Evolutionary conservation across 306 rosid species (phyloP).

Genomic region (Vigna nakashimae): DNA sequence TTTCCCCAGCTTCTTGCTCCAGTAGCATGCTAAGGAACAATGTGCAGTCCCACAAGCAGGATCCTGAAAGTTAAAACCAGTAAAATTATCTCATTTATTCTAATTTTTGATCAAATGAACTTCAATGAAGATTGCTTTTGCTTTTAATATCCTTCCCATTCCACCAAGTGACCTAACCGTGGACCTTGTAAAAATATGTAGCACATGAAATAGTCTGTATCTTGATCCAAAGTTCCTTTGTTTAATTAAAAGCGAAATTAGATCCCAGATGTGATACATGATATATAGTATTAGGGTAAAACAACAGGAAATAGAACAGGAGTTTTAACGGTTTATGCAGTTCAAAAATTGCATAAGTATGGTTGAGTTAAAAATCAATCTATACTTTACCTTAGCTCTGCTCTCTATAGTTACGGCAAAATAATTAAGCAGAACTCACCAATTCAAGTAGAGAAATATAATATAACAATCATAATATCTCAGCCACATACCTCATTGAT

Average conservation of each 20-base stretch:
- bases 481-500: constrained; percentile 65
- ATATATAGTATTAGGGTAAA: not conserved
- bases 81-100: not conserved
- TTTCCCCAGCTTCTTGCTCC: constrained; percentile 78
- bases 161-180: too few species aligned
- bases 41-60: not conserved
- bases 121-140: not conserved
- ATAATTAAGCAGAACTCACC: not conserved
- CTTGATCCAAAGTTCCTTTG: not conserved
- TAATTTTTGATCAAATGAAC: not conserved
- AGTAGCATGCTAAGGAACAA: constrained; percentile 23
- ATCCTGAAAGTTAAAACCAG: not conserved
- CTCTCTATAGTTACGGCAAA: not conserved
- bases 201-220: not conserved
- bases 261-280: not conserved
- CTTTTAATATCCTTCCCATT: not conserved
- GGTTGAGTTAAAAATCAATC: not conserved
- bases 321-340: not conserved
- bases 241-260: not conserved
- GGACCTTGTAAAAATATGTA: not conserved
- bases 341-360: not conserved
- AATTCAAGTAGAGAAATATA: not conserved
- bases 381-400: not conserved
- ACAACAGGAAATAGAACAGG: not conserved
- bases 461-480: not conserved